A percentile compares a stretch with the other conserved stretches of the same genome.
Evolutionary conservation across 148 eudicot species (phyloP).

Genomic region (Talinum fruticosum): DNA sequence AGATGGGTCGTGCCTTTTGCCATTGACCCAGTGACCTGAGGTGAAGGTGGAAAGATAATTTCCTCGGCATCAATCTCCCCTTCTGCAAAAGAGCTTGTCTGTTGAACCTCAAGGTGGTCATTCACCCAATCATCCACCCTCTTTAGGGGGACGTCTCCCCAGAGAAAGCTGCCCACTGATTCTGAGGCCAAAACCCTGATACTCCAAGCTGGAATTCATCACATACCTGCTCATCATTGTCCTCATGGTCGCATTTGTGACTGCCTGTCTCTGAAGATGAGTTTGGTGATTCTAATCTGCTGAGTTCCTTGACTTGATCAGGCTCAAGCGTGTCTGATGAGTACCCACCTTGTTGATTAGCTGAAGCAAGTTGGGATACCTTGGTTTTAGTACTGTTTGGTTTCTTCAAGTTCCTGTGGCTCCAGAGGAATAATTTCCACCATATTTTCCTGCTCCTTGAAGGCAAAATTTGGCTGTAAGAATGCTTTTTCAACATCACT

Average conservation of each 20-base stretch:
- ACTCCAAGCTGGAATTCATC: slow-evolving; percentile 37
- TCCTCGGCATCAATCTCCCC: slow-evolving; percentile 24
- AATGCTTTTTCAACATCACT: slow-evolving; percentile 74
- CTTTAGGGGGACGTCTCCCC: slow-evolving; percentile 48
- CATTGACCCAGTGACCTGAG: slow-evolving; percentile 36
- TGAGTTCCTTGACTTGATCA: slow-evolving; percentile 24
- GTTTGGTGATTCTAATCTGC: slow-evolving; percentile 39
- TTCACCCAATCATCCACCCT: slow-evolving; percentile 79
- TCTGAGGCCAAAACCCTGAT: slow-evolving; percentile 72
- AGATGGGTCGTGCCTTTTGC: slow-evolving; percentile 31
- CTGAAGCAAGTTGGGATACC: slow-evolving; percentile 24
- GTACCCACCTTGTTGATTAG: slow-evolving; percentile 79
- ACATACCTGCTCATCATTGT: slow-evolving; percentile 28
- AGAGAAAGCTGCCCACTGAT: slow-evolving; percentile 86
- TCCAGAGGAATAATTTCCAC: slow-evolving; percentile 96
- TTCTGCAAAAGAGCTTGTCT: slow-evolving; percentile 19
- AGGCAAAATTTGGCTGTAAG: slow-evolving; percentile 82
- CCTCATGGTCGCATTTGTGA: slow-evolving; percentile 24
- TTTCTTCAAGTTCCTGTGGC: slow-evolving; percentile 68
- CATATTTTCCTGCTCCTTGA: slow-evolving; percentile 72
- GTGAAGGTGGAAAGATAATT: slow-evolving; percentile 50
- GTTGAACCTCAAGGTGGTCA: slow-evolving; percentile 43
- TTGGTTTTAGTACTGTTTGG: slow-evolving; percentile 29
- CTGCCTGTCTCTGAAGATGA: slow-evolving; percentile 34
- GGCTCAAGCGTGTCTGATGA: slow-evolving; percentile 80